Base-by-base conservation (phyloP, 1,284 basidiomycete species). In the Macrocybe sp. region DNA sequence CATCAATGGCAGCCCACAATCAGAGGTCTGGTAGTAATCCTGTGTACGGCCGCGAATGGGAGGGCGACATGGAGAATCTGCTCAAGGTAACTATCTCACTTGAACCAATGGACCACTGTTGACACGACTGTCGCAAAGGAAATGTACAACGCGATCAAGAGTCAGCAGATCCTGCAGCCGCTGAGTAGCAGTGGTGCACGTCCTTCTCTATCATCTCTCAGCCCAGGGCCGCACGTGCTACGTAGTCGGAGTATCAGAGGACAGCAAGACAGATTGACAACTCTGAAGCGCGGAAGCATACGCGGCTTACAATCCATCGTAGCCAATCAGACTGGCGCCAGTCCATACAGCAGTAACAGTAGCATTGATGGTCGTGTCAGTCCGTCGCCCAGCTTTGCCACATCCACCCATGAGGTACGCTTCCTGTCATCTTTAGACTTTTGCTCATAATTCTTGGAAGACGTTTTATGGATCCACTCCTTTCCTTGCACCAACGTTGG, bases 131-230 rank as follows among this genome's bases (percentile, higher is more conserved):
- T 39, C 42, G 41, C 37, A 28, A 50, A 94, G 87, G 96, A 99
- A 60, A 97, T 99, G 74, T 99, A 95, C 72, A 79, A 78, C 51
- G 85, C 92, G 8, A 85, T 98, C 66, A 94, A 95, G 68, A 78
- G 73, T 40, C 90, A 95, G 55, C 91, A 94, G 57, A 97, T 99
- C 53, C 69, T 96, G 43, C 88, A 97, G 53, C 92, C 93, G 38
- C 66, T 79, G 16, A 75, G 63, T 43, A 64, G 72, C 53, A 64
- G 64, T 50, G 55, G 68, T 42, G 68, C 67, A 22, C 69, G 78
- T 35, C 61, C 74, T 7, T 83, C 79, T 7, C 70, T 70, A 41
- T 77, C 78, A 37, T 84, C 78, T 30, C 60, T 79, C 34, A 77
- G 71, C 47, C 76, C 74, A 34, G 76, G 73, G 4, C 61, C 66